Evolutionary conservation across 805 yeast genomes (phyloP).

Genomic region (Citeromyces matritensis): DNA sequence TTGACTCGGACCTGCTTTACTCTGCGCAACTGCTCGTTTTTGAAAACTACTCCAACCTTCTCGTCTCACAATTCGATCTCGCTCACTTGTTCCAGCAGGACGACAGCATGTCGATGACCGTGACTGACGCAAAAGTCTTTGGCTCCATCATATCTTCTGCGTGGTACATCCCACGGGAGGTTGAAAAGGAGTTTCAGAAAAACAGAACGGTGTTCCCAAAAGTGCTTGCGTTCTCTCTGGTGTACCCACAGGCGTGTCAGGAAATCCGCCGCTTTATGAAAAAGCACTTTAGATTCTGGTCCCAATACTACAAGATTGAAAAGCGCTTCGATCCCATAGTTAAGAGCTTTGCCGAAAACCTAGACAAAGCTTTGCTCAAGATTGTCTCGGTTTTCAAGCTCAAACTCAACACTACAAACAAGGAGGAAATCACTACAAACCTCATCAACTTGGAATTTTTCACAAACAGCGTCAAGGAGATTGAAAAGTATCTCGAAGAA

Average conservation of each 20-base stretch:
- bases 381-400: conserved; percentile 57
- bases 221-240: conserved; percentile 75
- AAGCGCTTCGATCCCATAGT: conserved; percentile 57
- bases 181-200: conserved; percentile 36
- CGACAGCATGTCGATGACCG: conserved; percentile 77
- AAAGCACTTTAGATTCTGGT: conserved; percentile 49
- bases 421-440: conserved; percentile 85
- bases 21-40: too few relatives aligned
- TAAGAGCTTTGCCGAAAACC: conserved; percentile 48
- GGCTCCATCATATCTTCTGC: conserved; percentile 43
- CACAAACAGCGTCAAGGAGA: conserved; percentile 55
- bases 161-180: conserved; percentile 6
- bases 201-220: conserved; percentile 27
- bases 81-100: conserved; percentile 26
- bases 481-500: conserved; percentile 28
- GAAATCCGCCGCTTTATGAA: conserved; percentile 52
- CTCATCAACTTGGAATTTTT: conserved; percentile 81
- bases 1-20: too few relatives aligned
- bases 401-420: conserved; percentile 54
- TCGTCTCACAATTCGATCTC: too few relatives aligned
- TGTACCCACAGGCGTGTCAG: conserved; percentile 78
- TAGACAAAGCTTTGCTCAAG: conserved; percentile 18
- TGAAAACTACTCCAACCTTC: too few relatives aligned
- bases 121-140: conserved; percentile 43
- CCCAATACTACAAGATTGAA: conserved; percentile 28